Evolutionary conservation across 1,284 basidiomycete species (phyloP), one percentile per base, ranked within the genome.

Genomic region (Anthracocystis setariae): DNA sequence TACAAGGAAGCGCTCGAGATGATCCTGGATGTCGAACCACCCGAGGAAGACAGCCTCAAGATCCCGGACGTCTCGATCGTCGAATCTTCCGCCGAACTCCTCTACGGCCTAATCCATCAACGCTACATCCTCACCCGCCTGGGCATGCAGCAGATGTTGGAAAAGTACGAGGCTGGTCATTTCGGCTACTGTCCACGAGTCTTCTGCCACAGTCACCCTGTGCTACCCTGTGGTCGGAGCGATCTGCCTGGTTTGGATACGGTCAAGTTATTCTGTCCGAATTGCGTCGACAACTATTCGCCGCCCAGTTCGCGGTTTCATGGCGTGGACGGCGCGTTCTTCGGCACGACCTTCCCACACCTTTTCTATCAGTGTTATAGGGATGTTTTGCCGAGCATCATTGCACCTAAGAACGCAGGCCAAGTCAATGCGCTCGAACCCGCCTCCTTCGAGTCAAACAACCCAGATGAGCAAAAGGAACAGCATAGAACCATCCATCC

Each of bases 1-100:
- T 99, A 96, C 93, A 94, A 97, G 84, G 96, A 98, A 84, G 96
- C 96, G 25, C 90, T 99, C 89, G 96, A 99, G 86, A 99, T 99
- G 96, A 94, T 98, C n/a, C 85, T 99, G 63, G 96, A 99, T 84
- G 95, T 98, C 51, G 96, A 99, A 85, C 93, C 96, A 85, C 84
- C 59, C 54, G 72, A 95, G 80, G 96, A 98, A 84, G 96, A 98
- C 83, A 89, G 92, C 23, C 89, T 92, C 52, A 87, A 87, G 70
- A 87, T 88, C 25, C 87, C 87, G 0, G 87, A 99, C 83, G 94
- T 98, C 38, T 95, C 94, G 2, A 97, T 99, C 78, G 93, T 98
- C 57, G 96, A 99, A 84, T 92, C 92, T 53, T 96, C 93, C 20
- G 96, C 96, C 27, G 96, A 99, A 84, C 88, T 99, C 78, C 86